Evolutionary conservation across 768 basidiomycete genomes (phyloP).

Genomic region (Phlebiopsis flavidoalba): DNA sequence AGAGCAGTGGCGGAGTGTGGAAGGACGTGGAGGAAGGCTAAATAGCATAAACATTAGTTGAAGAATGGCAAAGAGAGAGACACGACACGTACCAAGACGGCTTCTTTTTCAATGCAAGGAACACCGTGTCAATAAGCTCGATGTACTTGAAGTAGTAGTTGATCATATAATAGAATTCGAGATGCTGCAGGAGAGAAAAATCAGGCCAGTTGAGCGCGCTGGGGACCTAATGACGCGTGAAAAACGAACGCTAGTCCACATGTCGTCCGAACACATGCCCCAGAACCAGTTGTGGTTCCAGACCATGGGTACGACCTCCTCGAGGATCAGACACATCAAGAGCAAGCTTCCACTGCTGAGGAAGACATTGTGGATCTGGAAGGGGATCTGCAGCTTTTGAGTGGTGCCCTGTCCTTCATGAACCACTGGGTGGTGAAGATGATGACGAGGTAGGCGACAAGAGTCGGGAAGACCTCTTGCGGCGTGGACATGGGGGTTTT

Average conservation of each 20-base stretch:
- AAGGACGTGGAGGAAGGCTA: slow-evolving; percentile 97
- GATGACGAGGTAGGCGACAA: slow-evolving; percentile 79
- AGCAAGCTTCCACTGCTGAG: slow-evolving; percentile 81
- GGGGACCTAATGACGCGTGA: slow-evolving; percentile 4
- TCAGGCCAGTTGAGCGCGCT: not conserved
- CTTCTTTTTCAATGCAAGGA: slow-evolving; percentile 98
- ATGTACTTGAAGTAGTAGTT: slow-evolving; percentile 99
- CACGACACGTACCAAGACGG: slow-evolving; percentile 69
- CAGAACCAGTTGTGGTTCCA: slow-evolving; percentile 68
- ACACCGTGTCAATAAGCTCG: slow-evolving; percentile 94
- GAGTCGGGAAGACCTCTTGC: slow-evolving; percentile 60
- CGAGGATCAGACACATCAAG: slow-evolving; percentile 82
- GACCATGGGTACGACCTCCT: slow-evolving; percentile 83
- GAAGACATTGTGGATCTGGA: slow-evolving; percentile 88
- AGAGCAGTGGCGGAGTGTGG: slow-evolving; percentile 98
- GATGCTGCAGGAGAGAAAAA: slow-evolving; percentile 42
- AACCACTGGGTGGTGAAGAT: slow-evolving; percentile 81
- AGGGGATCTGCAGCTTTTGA: slow-evolving; percentile 76
- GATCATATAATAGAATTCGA: slow-evolving; percentile 97
- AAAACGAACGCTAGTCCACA: slow-evolving; percentile 83
- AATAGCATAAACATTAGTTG: slow-evolving; percentile 3
- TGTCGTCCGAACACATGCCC: slow-evolving; percentile 67
- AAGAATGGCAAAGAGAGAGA: not conserved
- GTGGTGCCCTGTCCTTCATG: slow-evolving; percentile 75
- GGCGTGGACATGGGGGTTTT: slow-evolving; percentile 76